phyloP scores from a whole-genome alignment of 352 stramenopile species.

The Globisporangium acanthophoron region DNA sequence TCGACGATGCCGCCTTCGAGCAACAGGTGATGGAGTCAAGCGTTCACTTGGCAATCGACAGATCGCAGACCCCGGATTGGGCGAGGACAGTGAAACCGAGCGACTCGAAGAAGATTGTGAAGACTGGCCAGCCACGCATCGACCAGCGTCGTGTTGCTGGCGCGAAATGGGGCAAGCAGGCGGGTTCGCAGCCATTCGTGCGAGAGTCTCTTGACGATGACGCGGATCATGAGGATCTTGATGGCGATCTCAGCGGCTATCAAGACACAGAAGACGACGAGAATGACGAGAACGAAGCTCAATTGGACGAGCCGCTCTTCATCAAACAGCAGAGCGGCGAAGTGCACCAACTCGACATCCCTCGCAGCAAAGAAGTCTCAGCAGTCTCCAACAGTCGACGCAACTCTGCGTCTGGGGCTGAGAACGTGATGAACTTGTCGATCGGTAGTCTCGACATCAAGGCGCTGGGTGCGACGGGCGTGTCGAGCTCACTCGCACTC shows the following conservation, averaged over 20 bases:
- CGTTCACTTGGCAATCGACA: slow-evolving; percentile 29
- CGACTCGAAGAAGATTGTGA: slow-evolving; percentile 2
- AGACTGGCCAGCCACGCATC: slow-evolving; percentile 1
- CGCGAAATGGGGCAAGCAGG: slow-evolving; percentile 14
- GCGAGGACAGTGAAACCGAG: slow-evolving; percentile 29
- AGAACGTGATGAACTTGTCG: slow-evolving; percentile 29
- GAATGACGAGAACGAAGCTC: background rate
- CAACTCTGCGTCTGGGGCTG: background rate
- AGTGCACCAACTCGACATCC: slow-evolving; percentile 12
- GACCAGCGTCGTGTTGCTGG: slow-evolving; percentile 9
- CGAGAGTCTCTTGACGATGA: background rate
- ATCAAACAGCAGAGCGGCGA: slow-evolving; percentile 12
- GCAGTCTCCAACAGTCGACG: background rate
- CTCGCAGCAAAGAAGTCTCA: slow-evolving; percentile 7
- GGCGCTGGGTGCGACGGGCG: background rate
- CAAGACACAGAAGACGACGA: slow-evolving; percentile 2
- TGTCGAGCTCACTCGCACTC: slow-evolving; percentile 37
- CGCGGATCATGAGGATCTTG: background rate
- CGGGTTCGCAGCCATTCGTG: background rate
- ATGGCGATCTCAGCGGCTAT: background rate
- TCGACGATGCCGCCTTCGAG: background rate
- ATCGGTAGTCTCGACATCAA: slow-evolving; percentile 18
- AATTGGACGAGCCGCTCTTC: slow-evolving; percentile 7
- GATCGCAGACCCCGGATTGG: slow-evolving; percentile 59
- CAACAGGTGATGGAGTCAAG: background rate